These are phyloP conservation scores for Pythium utonaiense DNA, from an alignment of 352 stramenopile genomes.

Conservation along the genomic window DNA sequence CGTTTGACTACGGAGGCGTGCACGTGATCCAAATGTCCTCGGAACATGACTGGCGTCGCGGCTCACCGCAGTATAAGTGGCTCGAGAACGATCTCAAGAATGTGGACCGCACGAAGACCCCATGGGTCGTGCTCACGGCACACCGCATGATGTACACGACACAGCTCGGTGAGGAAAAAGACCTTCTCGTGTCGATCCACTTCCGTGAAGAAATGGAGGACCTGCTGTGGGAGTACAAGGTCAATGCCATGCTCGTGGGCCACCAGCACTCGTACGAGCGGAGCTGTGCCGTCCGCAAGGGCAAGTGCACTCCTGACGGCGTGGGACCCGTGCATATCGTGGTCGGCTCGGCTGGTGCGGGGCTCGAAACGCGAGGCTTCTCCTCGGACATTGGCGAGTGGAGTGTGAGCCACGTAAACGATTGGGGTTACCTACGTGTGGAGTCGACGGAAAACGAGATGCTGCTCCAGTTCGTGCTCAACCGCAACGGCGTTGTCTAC, in stretches of 20 bases:
- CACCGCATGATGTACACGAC: conserved; percentile 89
- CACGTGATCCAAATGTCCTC: conserved; percentile 22
- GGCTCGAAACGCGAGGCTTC: conserved; percentile 61
- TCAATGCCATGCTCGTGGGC: conserved; percentile 89
- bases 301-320: conserved; percentile 66
- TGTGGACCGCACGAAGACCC: conserved; percentile 22
- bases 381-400: conserved; percentile 66
- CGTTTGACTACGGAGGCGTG: conserved; percentile 20
- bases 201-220: conserved; percentile 90
- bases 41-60: conserved; percentile 23
- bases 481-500: conserved; percentile 77
- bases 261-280: conserved; percentile 93
- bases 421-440: conserved; percentile 74
- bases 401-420: conserved; percentile 76
- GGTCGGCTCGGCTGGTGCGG: conserved; percentile 79
- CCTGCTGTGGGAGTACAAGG: conserved; percentile 81
- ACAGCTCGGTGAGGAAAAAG: conserved; percentile 56
- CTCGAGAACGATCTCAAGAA: conserved; percentile 21
- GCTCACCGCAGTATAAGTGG: conserved; percentile 26
- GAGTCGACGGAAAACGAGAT: conserved; percentile 61
- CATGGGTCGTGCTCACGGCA: conserved; percentile 28
- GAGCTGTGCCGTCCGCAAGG: conserved; percentile 76
- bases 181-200: conserved; percentile 65
- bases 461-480: conserved; percentile 75
- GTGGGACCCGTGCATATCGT: conserved; percentile 85